Evolutionary conservation across 2,329 filamentous ascomycete genomes (phyloP).

Genomic region (Penicillium sp.): DNA sequence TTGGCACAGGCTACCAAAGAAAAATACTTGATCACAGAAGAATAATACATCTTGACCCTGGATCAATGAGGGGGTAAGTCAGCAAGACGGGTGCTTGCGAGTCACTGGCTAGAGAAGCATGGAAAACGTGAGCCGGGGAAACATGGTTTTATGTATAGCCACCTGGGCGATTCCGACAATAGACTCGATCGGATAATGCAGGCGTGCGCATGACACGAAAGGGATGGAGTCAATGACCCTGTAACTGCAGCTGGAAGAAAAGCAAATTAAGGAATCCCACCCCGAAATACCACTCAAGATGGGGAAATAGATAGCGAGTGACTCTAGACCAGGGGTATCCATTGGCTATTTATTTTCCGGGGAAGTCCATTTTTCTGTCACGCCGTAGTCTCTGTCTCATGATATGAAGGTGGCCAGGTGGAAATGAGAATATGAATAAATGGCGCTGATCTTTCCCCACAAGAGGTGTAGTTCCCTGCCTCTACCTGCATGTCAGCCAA

Average conservation of each 20-base stretch:
- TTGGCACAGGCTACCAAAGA: constrained; percentile 22
- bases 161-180: neutral
- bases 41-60: constrained; percentile 19
- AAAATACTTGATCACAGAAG: constrained; percentile 12
- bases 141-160: constrained; percentile 16
- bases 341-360: constrained; percentile 5
- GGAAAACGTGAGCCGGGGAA: constrained; percentile 2
- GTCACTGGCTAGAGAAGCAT: neutral
- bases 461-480: constrained; percentile 12
- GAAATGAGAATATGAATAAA: constrained; percentile 15
- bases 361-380: constrained; percentile 12
- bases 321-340: constrained; percentile 10
- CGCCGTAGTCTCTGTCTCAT: constrained; percentile 19
- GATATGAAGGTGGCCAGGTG: constrained; percentile 10
- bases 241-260: constrained; percentile 2
- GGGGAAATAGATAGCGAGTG: constrained; percentile 20
- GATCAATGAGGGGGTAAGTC: neutral
- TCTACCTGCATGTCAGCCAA: constrained; percentile 9
- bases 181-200: constrained; percentile 7
- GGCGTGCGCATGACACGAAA: constrained; percentile 15
- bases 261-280: constrained; percentile 15
- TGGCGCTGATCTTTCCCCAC: constrained; percentile 23
- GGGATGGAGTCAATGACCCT: constrained; percentile 1
- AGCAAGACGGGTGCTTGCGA: neutral
- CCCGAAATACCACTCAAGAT: constrained; percentile 21